These are phyloP conservation scores for Buxus sempervirens DNA, from an alignment of 164 flowering plant species.

Conservation along the genomic window DNA sequence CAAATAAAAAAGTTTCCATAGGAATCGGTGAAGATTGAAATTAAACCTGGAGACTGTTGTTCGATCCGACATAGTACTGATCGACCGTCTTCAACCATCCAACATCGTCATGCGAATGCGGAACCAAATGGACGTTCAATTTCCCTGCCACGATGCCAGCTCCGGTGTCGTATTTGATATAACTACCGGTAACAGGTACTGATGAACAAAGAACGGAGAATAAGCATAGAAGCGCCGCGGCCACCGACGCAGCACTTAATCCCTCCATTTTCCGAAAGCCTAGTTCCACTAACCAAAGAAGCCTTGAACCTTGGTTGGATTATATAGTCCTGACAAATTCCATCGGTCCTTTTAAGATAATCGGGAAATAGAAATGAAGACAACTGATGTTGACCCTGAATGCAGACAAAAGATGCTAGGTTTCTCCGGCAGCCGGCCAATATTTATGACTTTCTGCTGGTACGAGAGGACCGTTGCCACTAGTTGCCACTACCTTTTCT, in stretches of 20 bases:
- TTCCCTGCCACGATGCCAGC: conserved; percentile 51
- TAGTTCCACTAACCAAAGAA: neutral
- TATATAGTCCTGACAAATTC: neutral
- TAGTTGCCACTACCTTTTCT: too few species aligned
- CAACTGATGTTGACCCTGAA: neutral
- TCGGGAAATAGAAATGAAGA: too few species aligned
- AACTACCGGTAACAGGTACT: conserved; percentile 22
- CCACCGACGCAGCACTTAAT: too few species aligned
- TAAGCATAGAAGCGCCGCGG: conserved; percentile 2
- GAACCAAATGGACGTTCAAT: conserved; percentile 72
- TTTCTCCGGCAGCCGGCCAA: neutral
- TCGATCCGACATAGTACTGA: too few species aligned
- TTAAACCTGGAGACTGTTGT: conserved; percentile 61
- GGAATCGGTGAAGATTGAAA: neutral
- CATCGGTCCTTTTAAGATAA: neutral
- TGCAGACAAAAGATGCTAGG: neutral
- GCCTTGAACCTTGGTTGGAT: neutral
- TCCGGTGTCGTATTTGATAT: conserved; percentile 45
- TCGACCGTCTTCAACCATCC: too few species aligned
- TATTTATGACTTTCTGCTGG: neutral
- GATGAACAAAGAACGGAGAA: conserved; percentile 7
- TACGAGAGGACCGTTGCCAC: neutral
- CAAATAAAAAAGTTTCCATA: neutral
- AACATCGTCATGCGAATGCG: conserved; percentile 81
- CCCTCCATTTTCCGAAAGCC: neutral